phyloP scores from a whole-genome alignment of 495 filamentous ascomycete species.

The Lentithecium fluviatile region DNA sequence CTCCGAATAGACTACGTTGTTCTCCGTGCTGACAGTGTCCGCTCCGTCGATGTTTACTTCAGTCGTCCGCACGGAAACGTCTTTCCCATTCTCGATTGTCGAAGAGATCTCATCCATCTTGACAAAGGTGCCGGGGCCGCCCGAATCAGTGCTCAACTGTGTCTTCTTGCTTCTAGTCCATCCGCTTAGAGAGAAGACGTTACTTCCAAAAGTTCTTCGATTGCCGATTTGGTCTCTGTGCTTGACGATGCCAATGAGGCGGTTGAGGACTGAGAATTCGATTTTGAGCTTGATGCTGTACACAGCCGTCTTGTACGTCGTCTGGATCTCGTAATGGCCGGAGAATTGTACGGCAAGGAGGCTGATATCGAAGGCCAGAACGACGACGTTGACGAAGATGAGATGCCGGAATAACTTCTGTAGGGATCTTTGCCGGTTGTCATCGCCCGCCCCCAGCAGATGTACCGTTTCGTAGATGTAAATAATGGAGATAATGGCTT shows the following conservation, averaged over 20 bases:
- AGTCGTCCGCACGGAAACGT: too few species aligned
- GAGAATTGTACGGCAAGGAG: neutral
- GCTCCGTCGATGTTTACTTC: too few species aligned
- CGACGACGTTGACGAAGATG: neutral
- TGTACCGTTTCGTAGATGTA: slow-evolving; percentile 23
- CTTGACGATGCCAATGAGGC: slow-evolving; percentile 13
- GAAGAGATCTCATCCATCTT: too few species aligned
- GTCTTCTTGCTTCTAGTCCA: too few species aligned
- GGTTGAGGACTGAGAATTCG: slow-evolving; percentile 22
- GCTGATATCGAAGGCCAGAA: neutral
- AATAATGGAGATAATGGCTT: slow-evolving; percentile 15
- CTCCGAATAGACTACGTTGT: too few species aligned
- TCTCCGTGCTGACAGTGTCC: too few species aligned
- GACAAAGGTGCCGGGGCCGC: too few species aligned
- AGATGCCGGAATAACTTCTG: neutral
- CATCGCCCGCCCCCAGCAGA: neutral
- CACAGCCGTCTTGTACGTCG: slow-evolving; percentile 7
- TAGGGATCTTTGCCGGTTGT: neutral
- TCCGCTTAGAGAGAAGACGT: too few species aligned
- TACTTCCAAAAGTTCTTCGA: too few species aligned
- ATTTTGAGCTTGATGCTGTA: slow-evolving; percentile 26
- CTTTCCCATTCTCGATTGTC: too few species aligned
- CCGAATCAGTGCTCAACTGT: too few species aligned
- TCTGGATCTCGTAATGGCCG: neutral
- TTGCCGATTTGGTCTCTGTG: too few species aligned